These are phyloP conservation scores for Macrolepiota fuliginosa DNA, from an alignment of 768 basidiomycete genomes.

Conservation along the genomic window DNA sequence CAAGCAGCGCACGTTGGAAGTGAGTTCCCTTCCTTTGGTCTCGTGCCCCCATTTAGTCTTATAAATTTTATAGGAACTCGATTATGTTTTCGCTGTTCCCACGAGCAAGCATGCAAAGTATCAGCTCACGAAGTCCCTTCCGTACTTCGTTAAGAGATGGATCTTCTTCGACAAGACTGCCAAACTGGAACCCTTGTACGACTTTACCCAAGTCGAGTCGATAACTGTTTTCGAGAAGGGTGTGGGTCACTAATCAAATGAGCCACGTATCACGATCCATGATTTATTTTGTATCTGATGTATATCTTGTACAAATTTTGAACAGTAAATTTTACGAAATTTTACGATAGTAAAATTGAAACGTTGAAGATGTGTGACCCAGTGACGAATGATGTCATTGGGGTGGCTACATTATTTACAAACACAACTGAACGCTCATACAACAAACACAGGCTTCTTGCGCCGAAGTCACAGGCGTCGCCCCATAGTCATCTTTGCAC, in stretches of 20 bases:
- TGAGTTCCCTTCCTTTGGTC: background rate
- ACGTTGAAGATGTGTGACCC: background rate
- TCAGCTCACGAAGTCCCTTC: constrained; percentile 35
- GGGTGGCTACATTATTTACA: background rate
- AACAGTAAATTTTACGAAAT: no score
- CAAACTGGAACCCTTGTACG: constrained; percentile 40
- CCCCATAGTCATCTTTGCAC: constrained; percentile 4
- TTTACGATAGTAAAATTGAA: background rate
- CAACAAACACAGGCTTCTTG: background rate
- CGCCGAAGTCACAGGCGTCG: constrained; percentile 5
- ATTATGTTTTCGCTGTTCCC: constrained; percentile 46
- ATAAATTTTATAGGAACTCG: constrained; percentile 26
- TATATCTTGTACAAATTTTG: background rate
- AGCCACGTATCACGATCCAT: background rate
- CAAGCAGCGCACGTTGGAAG: constrained; percentile 46
- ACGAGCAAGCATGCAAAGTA: constrained; percentile 39
- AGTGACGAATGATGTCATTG: constrained; percentile 4
- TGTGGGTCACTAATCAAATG: constrained; percentile 23
- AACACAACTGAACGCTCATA: background rate
- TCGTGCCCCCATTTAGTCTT: background rate
- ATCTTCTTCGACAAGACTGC: constrained; percentile 33
- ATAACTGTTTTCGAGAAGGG: constrained; percentile 43
- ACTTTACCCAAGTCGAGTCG: constrained; percentile 46
- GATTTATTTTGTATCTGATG: background rate
- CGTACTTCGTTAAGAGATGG: constrained; percentile 44